Percentiles rank a stretch among this genome's conserved stretches.
Conservation (phyloP, 1,284 basidiomycete species). For the Paramarasmius palmivorus region DNA sequence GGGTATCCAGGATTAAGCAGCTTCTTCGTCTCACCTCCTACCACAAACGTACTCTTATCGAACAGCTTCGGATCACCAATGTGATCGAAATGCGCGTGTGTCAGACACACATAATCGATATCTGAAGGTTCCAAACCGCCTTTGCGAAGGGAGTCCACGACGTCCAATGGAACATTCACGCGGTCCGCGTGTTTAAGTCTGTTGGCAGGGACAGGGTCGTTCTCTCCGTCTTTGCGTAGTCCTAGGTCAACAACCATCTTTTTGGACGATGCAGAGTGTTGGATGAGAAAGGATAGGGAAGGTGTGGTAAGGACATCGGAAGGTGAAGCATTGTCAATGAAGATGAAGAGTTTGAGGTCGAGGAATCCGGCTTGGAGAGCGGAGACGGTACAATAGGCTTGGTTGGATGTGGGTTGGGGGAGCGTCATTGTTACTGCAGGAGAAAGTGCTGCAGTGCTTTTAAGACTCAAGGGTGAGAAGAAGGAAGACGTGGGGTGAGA, state of each 20-base stretch:
- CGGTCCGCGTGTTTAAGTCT: constrained; percentile 28
- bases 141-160: constrained; percentile 46
- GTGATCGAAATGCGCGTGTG: constrained; percentile 49
- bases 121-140: constrained; percentile 44
- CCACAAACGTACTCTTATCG: constrained; percentile 45
- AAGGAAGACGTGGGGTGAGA: too few species aligned
- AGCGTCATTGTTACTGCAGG: too few species aligned
- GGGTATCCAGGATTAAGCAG: constrained; percentile 43
- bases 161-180: constrained; percentile 40
- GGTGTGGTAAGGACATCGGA: constrained; percentile 32
- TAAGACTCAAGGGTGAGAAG: too few species aligned
- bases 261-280: constrained; percentile 41
- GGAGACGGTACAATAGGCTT: constrained; percentile 49
- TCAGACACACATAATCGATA: constrained; percentile 46
- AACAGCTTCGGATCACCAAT: constrained; percentile 47
- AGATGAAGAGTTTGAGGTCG: constrained; percentile 32
- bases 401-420: constrained; percentile 33
- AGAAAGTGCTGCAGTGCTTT: too few species aligned
- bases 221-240: constrained; percentile 47
- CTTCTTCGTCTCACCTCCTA: constrained; percentile 38
- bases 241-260: constrained; percentile 52
- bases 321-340: constrained; percentile 37
- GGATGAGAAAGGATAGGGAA: constrained; percentile 50
- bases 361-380: constrained; percentile 50
- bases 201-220: constrained; percentile 41